phyloP scores from a whole-genome alignment of 495 filamentous ascomycete genomes.

The Evernia prunastri region DNA sequence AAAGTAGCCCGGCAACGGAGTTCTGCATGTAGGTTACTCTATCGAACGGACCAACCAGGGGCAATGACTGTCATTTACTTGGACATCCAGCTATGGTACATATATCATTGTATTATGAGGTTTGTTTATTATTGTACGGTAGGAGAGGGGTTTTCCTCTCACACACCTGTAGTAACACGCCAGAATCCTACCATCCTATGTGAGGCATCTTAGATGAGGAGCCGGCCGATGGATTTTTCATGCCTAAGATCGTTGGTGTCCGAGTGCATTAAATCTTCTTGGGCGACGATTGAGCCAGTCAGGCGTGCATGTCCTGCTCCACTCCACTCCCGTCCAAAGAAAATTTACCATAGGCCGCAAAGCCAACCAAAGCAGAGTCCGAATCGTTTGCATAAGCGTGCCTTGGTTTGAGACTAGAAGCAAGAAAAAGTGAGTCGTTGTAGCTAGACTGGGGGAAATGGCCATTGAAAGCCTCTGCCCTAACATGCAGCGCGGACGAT shows the following conservation, averaged over 20 bases:
- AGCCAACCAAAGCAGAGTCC: not conserved
- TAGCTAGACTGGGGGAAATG: constrained; percentile 6
- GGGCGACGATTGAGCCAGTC: not conserved
- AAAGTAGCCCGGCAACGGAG: constrained; percentile 6
- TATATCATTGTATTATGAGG: not conserved
- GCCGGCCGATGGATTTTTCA: not conserved
- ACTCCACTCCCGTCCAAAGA: not conserved
- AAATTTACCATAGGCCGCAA: not conserved
- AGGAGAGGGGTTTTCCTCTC: not conserved
- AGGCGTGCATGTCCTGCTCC: not conserved
- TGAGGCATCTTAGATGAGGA: not conserved
- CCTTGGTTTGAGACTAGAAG: constrained; percentile 10
- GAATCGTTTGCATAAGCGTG: constrained; percentile 2
- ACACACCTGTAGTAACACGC: not conserved
- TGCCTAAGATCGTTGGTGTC: not conserved
- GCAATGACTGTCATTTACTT: not conserved
- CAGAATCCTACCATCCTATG: not conserved
- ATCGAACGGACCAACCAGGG: not conserved
- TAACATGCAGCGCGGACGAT: constrained; percentile 19
- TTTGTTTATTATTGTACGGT: too few species aligned
- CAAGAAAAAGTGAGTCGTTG: constrained; percentile 18
- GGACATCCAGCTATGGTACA: not conserved
- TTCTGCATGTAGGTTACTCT: not conserved
- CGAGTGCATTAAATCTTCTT: not conserved
- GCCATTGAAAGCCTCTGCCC: constrained; percentile 6